Evolutionary conservation across 305 asterid species (phyloP).

Genomic region (Rubia peregrina): DNA sequence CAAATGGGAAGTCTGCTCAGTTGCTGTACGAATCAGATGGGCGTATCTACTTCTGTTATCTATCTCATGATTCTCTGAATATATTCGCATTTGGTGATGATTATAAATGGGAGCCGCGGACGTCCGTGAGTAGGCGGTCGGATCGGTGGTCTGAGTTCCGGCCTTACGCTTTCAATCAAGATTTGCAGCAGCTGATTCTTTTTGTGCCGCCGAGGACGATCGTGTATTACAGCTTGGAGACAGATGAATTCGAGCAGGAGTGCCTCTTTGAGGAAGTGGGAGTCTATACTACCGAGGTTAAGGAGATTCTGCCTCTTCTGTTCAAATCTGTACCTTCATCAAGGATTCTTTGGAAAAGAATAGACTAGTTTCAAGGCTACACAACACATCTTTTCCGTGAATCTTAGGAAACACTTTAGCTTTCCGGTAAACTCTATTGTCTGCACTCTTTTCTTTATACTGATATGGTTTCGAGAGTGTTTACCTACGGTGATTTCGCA

Average conservation of each 20-base stretch:
- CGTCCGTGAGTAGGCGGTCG: slow-evolving; percentile 3
- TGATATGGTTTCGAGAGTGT: too few species aligned
- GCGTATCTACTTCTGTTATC: slow-evolving; percentile 10
- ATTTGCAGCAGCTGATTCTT: slow-evolving; percentile 20
- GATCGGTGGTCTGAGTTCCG: not conserved
- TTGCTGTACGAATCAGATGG: slow-evolving; percentile 23
- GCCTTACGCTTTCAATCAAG: slow-evolving; percentile 24
- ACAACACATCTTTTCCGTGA: too few species aligned
- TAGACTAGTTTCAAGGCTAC: too few species aligned
- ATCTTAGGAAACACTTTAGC: too few species aligned
- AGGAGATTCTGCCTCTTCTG: slow-evolving; percentile 12
- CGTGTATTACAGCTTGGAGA: slow-evolving; percentile 22
- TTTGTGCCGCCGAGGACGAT: slow-evolving; percentile 16
- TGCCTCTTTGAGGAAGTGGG: slow-evolving; percentile 12
- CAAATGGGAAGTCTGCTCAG: slow-evolving; percentile 1
- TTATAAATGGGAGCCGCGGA: slow-evolving; percentile 11
- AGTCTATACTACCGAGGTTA: not conserved
- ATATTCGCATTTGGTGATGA: slow-evolving; percentile 11
- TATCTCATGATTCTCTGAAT: not conserved
- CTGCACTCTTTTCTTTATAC: too few species aligned
- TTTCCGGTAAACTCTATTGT: too few species aligned
- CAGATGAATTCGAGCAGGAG: slow-evolving; percentile 2
- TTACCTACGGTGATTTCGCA: too few species aligned
- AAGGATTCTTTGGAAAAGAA: not conserved
- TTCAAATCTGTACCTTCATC: slow-evolving; percentile 16